Evolutionary conservation across 2,329 filamentous ascomycete species (phyloP).

Genomic region (Colletotrichum liaoningense): DNA sequence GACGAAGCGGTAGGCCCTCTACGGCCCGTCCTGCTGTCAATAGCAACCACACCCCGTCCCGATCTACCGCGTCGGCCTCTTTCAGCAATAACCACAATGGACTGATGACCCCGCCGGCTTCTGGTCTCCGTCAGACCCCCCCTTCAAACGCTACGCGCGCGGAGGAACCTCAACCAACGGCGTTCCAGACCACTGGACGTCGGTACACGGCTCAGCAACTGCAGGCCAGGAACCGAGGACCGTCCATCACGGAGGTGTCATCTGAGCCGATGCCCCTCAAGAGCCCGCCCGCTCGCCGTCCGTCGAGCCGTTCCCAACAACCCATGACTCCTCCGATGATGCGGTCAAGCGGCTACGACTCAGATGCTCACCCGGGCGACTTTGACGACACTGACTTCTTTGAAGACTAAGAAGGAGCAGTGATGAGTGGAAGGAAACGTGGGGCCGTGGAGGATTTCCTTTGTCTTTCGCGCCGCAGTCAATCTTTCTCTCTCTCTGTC

Average conservation of each 20-base stretch:
- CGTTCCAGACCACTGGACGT: slow-evolving; percentile 70
- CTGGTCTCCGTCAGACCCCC: slow-evolving; percentile 73
- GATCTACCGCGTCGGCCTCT: slow-evolving; percentile 59
- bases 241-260: slow-evolving; percentile 47
- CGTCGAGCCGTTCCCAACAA: slow-evolving; percentile 49
- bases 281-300: slow-evolving; percentile 57
- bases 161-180: slow-evolving; percentile 64
- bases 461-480: slow-evolving; percentile 32
- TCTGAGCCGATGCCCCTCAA: slow-evolving; percentile 53
- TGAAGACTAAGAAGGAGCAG: slow-evolving; percentile 56
- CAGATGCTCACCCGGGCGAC: slow-evolving; percentile 68
- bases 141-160: slow-evolving; percentile 52
- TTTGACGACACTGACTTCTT: slow-evolving; percentile 72
- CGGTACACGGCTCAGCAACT: slow-evolving; percentile 65
- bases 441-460: slow-evolving; percentile 24
- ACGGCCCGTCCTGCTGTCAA: slow-evolving; percentile 46
- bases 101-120: slow-evolving; percentile 89
- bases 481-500: slow-evolving; percentile 28
- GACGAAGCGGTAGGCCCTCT: slow-evolving; percentile 11
- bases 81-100: slow-evolving; percentile 69
- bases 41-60: slow-evolving; percentile 68
- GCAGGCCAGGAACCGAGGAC: slow-evolving; percentile 49
- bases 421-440: slow-evolving; percentile 35
- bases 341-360: slow-evolving; percentile 68
- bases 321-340: slow-evolving; percentile 73